Base-by-base conservation (phyloP, 495 filamentous ascomycete genomes). In the Lophiotrema nucula region DNA sequence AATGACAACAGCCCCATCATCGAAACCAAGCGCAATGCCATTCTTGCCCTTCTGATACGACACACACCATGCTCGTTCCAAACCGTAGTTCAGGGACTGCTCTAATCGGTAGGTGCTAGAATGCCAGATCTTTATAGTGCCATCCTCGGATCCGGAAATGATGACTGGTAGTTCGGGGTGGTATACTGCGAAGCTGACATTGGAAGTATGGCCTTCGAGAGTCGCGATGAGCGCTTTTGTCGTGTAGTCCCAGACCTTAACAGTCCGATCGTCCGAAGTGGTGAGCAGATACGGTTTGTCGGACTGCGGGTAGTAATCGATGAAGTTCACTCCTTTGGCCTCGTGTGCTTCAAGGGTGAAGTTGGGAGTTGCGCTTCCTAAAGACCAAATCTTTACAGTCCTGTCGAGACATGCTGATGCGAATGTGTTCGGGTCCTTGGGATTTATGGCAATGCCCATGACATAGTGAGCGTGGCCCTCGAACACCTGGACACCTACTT, bases 401-500 rank as follows among this genome's bases (percentile, higher is more conserved):
- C 93, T 82, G 71, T 98, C 93, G 67, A 99, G 75, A 80, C 93
- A 99, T 10, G 93, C 95, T 2, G 89, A 95, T 26, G 93, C 93
- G 70, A 98, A 98, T 16, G 93, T 92, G 70, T 99, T 99, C 19
- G 95, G 97, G 65, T 97, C 93, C 72, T 97, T 99, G 15, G 93
- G 93, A 73, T 99, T 97, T 71, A 99, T 96, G n/a, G 95, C 85
- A 60, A 99, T 80, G n/a, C 91, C 90, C 95, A 98, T 98, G 37
- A 97, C 93, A 78, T 91, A 96, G 74, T 96, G 91, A 66, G 85
- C 88, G 68, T 99, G 95, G n/a, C 93, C 93, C 70, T 99, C 93
- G 66, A 96, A 99, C 38, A 96, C 86, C 70, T 96, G 90, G 16
- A 97, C 89, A 65, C 58, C 58, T 62, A 31, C 19, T 37, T 6